A percentile compares a stretch with the other conserved stretches of the same genome.
Conservation (phyloP, 257 asterid species). For the Petrea volubilis region DNA sequence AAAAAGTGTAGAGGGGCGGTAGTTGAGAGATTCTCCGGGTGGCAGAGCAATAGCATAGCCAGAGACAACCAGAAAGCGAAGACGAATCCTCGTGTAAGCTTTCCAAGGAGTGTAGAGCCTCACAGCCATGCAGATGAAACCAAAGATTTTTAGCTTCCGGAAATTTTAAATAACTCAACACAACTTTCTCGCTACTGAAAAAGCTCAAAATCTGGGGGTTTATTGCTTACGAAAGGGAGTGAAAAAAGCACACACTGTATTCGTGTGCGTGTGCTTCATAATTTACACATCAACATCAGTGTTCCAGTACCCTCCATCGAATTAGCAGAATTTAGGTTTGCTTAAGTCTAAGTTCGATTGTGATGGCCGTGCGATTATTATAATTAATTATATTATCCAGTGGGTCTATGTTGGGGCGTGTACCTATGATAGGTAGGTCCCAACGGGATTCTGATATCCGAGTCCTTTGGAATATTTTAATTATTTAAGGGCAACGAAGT, state of each 20-base stretch:
- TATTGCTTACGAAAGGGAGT: neutral
- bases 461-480: neutral
- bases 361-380: neutral
- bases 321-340: constrained; percentile 11
- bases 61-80: constrained; percentile 36
- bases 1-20: constrained; percentile 22
- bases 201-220: neutral
- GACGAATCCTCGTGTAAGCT: constrained; percentile 57
- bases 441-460: neutral
- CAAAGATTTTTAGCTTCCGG: constrained; percentile 16
- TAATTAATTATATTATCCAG: constrained; percentile 1
- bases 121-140: constrained; percentile 61
- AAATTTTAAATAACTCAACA: constrained; percentile 1
- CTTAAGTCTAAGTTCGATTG: neutral
- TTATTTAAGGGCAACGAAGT: neutral
- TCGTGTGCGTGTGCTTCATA: neutral
- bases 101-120: constrained; percentile 38
- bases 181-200: neutral
- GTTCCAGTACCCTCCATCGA: neutral
- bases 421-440: constrained; percentile 2
- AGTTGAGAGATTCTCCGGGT: constrained; percentile 43
- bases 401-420: neutral
- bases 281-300: neutral
- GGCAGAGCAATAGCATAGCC: constrained; percentile 43
- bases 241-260: neutral